Percentiles rank a stretch among this genome's conserved stretches.
Conservation (phyloP, 2,329 filamentous ascomycete species). For the Zymoseptoria ardabiliae region DNA sequence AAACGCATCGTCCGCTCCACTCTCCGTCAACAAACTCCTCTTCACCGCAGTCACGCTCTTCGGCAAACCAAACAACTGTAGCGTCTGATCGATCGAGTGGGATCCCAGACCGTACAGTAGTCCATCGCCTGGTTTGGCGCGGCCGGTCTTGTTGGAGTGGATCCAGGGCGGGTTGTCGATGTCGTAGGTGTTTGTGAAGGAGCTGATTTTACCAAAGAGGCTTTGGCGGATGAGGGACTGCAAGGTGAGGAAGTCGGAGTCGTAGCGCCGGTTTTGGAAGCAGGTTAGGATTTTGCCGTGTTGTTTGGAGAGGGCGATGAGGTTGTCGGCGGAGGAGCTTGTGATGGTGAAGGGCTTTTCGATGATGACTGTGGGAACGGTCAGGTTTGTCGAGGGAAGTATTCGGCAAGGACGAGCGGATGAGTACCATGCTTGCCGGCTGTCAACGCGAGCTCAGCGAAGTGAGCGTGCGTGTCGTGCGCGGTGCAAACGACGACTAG, state of each 20-base stretch:
- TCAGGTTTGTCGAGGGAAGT: neutral
- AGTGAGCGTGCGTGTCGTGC: constrained; percentile 27
- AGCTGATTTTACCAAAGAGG: constrained; percentile 26
- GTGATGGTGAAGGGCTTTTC: constrained; percentile 35
- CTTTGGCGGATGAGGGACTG: constrained; percentile 18
- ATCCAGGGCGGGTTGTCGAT: constrained; percentile 38
- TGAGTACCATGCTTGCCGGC: constrained; percentile 33
- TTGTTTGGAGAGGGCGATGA: constrained; percentile 28
- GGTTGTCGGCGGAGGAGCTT: constrained; percentile 27
- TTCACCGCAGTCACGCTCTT: constrained; percentile 27
- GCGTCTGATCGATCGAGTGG: constrained; percentile 34
- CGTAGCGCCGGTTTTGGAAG: constrained; percentile 35
- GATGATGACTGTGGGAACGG: constrained; percentile 28
- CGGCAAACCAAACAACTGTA: constrained; percentile 32
- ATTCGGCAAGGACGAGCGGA: neutral
- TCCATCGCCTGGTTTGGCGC: constrained; percentile 33
- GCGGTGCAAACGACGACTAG: constrained; percentile 32
- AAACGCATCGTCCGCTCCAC: constrained; percentile 31
- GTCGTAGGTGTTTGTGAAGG: constrained; percentile 33
- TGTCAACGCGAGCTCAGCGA: constrained; percentile 29
- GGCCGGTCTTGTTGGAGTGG: constrained; percentile 18
- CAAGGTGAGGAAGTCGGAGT: constrained; percentile 34
- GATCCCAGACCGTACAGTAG: constrained; percentile 39
- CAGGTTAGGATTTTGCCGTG: constrained; percentile 29
- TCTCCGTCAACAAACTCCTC: constrained; percentile 23